Percentiles rank a stretch among this genome's conserved stretches.
Conservation (phyloP, 2,329 filamentous ascomycete genomes). For the Thielaviopsis euricoi region DNA sequence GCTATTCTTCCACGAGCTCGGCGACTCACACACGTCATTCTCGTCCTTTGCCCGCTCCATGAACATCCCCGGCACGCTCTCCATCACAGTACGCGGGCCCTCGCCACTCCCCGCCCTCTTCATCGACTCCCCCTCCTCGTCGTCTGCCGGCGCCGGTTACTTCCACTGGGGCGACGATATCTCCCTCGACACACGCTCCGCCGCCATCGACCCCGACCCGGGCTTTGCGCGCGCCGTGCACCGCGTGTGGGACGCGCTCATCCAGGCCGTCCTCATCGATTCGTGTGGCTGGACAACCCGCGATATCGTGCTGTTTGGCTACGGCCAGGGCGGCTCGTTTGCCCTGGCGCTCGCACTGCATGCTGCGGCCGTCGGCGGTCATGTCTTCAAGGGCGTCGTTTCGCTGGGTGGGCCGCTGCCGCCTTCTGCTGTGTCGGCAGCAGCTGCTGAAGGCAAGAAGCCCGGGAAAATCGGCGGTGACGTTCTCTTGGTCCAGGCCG, state of each 20-base stretch:
- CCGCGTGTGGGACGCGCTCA: slow-evolving; percentile 32
- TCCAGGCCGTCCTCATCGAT: slow-evolving; percentile 33
- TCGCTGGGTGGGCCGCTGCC: slow-evolving; percentile 46
- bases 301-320: slow-evolving; percentile 49
- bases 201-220: slow-evolving; percentile 43
- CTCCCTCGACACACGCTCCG: slow-evolving; percentile 30
- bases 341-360: slow-evolving; percentile 34
- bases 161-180: slow-evolving; percentile 57
- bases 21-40: slow-evolving; percentile 57
- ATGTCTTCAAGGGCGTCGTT: slow-evolving; percentile 38
- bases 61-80: slow-evolving; percentile 59
- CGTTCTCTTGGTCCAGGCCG: slow-evolving; percentile 43
- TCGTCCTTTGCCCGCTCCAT: slow-evolving; percentile 50
- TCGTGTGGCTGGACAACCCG: slow-evolving; percentile 41
- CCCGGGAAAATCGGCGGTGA: slow-evolving; percentile 41
- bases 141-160: slow-evolving; percentile 16
- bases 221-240: slow-evolving; percentile 35
- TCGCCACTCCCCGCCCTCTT: slow-evolving; percentile 52
- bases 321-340: slow-evolving; percentile 49
- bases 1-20: slow-evolving; percentile 69
- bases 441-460: slow-evolving; percentile 19
- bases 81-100: slow-evolving; percentile 58
- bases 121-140: slow-evolving; percentile 19
- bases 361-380: slow-evolving; percentile 16
- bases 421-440: slow-evolving; percentile 29